Evolutionary conservation across 768 basidiomycete genomes (phyloP).

Genomic region (Sistotremastrum suecicum): DNA sequence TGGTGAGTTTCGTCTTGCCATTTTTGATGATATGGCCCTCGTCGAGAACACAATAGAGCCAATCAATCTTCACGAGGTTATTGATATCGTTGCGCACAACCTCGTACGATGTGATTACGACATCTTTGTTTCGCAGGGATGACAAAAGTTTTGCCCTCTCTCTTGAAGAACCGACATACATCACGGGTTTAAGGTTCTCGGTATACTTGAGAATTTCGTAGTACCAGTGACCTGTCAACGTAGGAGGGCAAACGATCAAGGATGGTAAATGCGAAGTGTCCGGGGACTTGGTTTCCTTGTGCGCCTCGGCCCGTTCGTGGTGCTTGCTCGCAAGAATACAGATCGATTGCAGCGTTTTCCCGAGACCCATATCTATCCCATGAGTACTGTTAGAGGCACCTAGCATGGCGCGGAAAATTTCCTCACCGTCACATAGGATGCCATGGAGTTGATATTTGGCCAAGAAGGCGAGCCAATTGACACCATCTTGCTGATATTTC

Average conservation of each 20-base stretch:
- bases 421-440: constrained; percentile 88
- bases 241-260: constrained; percentile 91
- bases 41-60: constrained; percentile 94
- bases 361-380: constrained; percentile 86
- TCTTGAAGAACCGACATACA: constrained; percentile 79
- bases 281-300: constrained; percentile 49
- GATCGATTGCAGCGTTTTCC: constrained; percentile 95
- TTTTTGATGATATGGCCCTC: constrained; percentile 99
- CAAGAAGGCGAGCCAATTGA: constrained; percentile 97
- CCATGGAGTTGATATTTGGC: constrained; percentile 97
- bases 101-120: constrained; percentile 97
- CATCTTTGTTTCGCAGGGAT: constrained; percentile 58
- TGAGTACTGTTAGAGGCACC: constrained; percentile 1
- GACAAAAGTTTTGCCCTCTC: constrained; percentile 61
- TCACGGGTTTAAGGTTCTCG: constrained; percentile 66
- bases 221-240: constrained; percentile 97
- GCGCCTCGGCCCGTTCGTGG: constrained; percentile 62
- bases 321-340: constrained; percentile 94
- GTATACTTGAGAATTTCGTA: constrained; percentile 93
- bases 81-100: constrained; percentile 89
- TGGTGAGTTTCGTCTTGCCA: constrained; percentile 93
- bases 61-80: constrained; percentile 57
- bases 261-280: constrained; percentile 84
- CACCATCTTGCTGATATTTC: constrained; percentile 96
- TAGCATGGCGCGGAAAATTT: not conserved